Percentiles rank a stretch among this genome's conserved stretches.
Evolutionary conservation across 2,329 filamentous ascomycete genomes (phyloP).

Genomic region (Hysterium pulicare): DNA sequence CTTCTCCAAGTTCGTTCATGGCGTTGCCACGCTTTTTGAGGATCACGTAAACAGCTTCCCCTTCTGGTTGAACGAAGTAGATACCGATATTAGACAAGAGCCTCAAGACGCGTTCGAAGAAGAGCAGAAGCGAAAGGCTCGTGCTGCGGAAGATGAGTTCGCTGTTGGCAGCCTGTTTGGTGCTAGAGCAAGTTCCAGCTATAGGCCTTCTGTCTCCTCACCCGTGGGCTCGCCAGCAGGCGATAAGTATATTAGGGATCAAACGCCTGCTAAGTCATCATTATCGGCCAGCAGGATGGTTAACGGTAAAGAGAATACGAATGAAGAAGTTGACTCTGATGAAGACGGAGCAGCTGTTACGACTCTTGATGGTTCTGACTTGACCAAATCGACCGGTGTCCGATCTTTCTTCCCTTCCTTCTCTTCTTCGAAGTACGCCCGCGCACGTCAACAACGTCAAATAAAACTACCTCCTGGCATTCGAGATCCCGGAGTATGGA

Average conservation of each 20-base stretch:
- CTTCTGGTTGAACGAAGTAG: constrained; percentile 91
- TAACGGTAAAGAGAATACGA: constrained; percentile 31
- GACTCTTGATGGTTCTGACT: constrained; percentile 21
- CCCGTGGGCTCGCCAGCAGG: constrained; percentile 61
- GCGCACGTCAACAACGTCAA: constrained; percentile 45
- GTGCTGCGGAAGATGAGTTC: constrained; percentile 79
- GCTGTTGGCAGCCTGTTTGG: constrained; percentile 86
- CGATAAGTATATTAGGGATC: constrained; percentile 10
- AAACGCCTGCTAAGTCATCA: constrained; percentile 15
- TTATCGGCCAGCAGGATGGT: constrained; percentile 8
- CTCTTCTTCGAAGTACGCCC: constrained; percentile 71
- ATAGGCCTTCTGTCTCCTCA: constrained; percentile 61
- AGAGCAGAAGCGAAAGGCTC: constrained; percentile 79
- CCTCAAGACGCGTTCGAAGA: constrained; percentile 87
- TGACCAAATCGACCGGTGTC: constrained; percentile 56
- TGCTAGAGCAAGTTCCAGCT: constrained; percentile 40
- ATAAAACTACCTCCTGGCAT: constrained; percentile 77
- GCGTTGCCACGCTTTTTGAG: constrained; percentile 86
- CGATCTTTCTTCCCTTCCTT: constrained; percentile 77
- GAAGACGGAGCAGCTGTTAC: constrained; percentile 43
- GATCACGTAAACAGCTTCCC: constrained; percentile 92
- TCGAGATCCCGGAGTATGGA: constrained; percentile 77
- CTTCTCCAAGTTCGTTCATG: constrained; percentile 97
- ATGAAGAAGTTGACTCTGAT: constrained; percentile 48
- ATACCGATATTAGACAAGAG: constrained; percentile 90